Percentiles rank a stretch among this genome's conserved stretches.
phyloP scores from a whole-genome alignment of 768 basidiomycete genomes.

The Asterophora parasitica region DNA sequence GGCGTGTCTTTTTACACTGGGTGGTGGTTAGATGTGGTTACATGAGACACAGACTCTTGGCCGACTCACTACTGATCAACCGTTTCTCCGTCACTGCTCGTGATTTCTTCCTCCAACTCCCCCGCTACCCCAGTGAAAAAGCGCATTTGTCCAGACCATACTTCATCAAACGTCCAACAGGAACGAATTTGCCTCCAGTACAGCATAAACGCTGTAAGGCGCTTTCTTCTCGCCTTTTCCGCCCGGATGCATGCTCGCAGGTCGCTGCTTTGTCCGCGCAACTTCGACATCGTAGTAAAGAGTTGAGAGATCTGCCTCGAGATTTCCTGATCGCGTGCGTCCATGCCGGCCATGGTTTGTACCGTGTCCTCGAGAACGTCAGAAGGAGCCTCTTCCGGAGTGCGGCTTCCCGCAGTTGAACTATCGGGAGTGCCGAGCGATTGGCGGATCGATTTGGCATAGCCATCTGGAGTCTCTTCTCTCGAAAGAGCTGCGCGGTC shows the following conservation, averaged over 20 bases:
- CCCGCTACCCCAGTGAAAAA: conserved; percentile 3
- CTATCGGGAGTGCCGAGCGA: conserved; percentile 17
- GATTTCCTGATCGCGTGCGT: conserved; percentile 6
- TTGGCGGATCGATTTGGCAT: conserved; percentile 1
- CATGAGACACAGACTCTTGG: background rate
- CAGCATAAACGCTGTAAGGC: conserved; percentile 13
- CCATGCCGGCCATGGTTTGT: conserved; percentile 13
- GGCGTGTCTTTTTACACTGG: too few relatives aligned
- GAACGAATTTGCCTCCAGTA: conserved; percentile 10
- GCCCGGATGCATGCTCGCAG: conserved; percentile 10
- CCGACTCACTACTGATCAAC: background rate
- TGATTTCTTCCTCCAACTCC: conserved; percentile 9
- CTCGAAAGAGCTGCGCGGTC: background rate
- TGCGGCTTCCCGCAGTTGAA: conserved; percentile 5
- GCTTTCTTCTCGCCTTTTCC: conserved; percentile 14
- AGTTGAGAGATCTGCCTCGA: conserved; percentile 7
- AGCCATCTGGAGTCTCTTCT: background rate
- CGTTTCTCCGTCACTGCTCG: conserved; percentile 14
- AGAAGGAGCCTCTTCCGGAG: conserved; percentile 14
- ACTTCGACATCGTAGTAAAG: conserved; percentile 3
- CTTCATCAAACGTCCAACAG: conserved; percentile 17
- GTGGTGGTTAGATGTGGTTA: too few relatives aligned
- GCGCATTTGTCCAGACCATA: conserved; percentile 14
- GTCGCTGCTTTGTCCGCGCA: conserved; percentile 8
- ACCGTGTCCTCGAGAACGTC: conserved; percentile 13